Conservation (phyloP, 139 green algal species). For the Picochlorum costavermella region DNA sequence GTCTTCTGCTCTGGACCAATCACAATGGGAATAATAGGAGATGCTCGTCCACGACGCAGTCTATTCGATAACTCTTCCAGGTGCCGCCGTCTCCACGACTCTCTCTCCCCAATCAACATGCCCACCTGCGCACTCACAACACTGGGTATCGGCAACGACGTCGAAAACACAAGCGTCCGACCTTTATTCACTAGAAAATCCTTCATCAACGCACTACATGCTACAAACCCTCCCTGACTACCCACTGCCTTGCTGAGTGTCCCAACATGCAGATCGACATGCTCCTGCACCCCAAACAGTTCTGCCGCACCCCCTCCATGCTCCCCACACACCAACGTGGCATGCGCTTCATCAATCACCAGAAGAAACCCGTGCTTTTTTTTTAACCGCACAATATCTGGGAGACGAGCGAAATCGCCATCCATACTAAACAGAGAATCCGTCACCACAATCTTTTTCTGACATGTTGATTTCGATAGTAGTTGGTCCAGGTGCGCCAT, state of each 20-base stretch:
- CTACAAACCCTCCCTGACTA: constrained; percentile 77
- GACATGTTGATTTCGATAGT: constrained; percentile 17
- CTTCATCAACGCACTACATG: constrained; percentile 46
- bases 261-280: constrained; percentile 84
- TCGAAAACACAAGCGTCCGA: constrained; percentile 74
- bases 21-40: constrained; percentile 79
- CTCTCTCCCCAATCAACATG: constrained; percentile 48
- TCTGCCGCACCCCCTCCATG: constrained; percentile 63
- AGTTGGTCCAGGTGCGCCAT: constrained; percentile 69
- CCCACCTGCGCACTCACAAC: constrained; percentile 65
- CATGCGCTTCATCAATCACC: constrained; percentile 89
- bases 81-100: constrained; percentile 63
- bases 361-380: constrained; percentile 73
- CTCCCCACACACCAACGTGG: constrained; percentile 77
- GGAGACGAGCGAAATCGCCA: constrained; percentile 81
- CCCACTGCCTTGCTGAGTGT: constrained; percentile 93
- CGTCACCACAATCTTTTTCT: constrained; percentile 48
- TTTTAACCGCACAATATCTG: constrained; percentile 53
- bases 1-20: constrained; percentile 60
- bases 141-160: constrained; percentile 64
- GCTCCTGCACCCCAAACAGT: constrained; percentile 26
- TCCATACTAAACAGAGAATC: constrained; percentile 95
- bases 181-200: constrained; percentile 59
- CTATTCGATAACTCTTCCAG: constrained; percentile 43
- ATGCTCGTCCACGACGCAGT: constrained; percentile 40